Evolutionary conservation across 371 early-diverging fungal species (phyloP), one percentile per base, ranked within the genome.

Genomic region (Circinella umbellata): DNA sequence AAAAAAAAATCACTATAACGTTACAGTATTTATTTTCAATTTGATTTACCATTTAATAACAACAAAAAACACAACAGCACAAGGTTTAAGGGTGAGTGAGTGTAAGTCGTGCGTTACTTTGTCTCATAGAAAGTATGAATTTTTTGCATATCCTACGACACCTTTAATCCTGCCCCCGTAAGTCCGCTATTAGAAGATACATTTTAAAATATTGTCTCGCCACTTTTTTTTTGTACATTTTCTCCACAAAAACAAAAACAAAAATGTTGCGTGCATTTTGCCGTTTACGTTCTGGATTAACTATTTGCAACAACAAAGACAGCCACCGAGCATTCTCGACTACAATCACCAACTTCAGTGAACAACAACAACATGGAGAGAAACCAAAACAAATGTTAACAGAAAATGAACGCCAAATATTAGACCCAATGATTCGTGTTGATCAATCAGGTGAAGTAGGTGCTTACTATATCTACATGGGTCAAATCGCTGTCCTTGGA

Each of bases 381-480:
- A n/a, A 15, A 69, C 49, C 69, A 66, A n/a, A 27, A 53, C 66
- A 51, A 51, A 5, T 61, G 14, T 34, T 81, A n/a, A 78, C 80
- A 14, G 64, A 54, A 1, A 64, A 74, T 63, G 80, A 84, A 42
- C 69, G 70, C 3, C 64, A 73, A n/a, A 36, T 74, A 13, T 55
- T 84, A 17, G 76, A 71, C 66, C 87, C 84, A 27, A 94, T 97
- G 90, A 87, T 98, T 59, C 92, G 98, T 27, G 94, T 98, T 18
- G 95, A 98, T 78, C 98, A 98, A 65, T 97, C 99, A 3, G 99
- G 99, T 42, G 99, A 98, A 80, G 89, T 96, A 8, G 98, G 96
- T 4, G 99, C 99, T 37, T 94, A 95, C 72, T 93, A 86, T 67
- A 98, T 98, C 69, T 98, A 98, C 86, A 89, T 89, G 74, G 99